phyloP scores from a whole-genome alignment of 2,329 filamentous ascomycete genomes.

The Lecanicillium sp. region DNA sequence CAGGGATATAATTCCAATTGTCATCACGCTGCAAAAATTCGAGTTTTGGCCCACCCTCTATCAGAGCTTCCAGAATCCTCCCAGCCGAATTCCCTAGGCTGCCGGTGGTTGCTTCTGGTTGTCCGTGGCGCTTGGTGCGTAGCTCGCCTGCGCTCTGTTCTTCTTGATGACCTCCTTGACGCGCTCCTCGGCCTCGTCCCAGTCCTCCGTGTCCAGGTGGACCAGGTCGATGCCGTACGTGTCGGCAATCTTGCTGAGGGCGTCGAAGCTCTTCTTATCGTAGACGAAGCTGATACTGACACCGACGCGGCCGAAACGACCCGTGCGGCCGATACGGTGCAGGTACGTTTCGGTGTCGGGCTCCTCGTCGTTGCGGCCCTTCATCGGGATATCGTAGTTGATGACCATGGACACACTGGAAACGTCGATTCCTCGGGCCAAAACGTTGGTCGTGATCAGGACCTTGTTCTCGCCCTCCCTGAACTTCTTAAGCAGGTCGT shows the following conservation, averaged over 20 bases:
- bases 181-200: slow-evolving; percentile 79
- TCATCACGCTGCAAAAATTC: no score
- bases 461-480: slow-evolving; percentile 84
- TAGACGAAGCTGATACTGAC: slow-evolving; percentile 94
- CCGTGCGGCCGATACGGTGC: slow-evolving; percentile 94
- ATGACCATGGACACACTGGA: slow-evolving; percentile 94
- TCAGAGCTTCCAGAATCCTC: background rate
- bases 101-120: slow-evolving; percentile 17
- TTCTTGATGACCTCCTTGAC: slow-evolving; percentile 78
- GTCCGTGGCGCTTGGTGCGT: slow-evolving; percentile 39
- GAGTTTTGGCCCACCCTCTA: no score
- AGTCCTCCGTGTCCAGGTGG: slow-evolving; percentile 76
- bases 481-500: slow-evolving; percentile 80
- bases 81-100: slow-evolving; percentile 17
- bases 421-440: slow-evolving; percentile 90
- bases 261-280: slow-evolving; percentile 72
- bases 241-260: slow-evolving; percentile 70
- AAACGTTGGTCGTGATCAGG: slow-evolving; percentile 93
- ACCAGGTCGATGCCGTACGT: slow-evolving; percentile 78
- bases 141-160: slow-evolving; percentile 49
- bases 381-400: slow-evolving; percentile 86
- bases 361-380: slow-evolving; percentile 67
- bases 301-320: slow-evolving; percentile 91
- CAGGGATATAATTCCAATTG: no score
- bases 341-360: slow-evolving; percentile 94